Evolutionary conservation across 305 asterid species (phyloP).

Genomic region (Fraxinus baroniana): DNA sequence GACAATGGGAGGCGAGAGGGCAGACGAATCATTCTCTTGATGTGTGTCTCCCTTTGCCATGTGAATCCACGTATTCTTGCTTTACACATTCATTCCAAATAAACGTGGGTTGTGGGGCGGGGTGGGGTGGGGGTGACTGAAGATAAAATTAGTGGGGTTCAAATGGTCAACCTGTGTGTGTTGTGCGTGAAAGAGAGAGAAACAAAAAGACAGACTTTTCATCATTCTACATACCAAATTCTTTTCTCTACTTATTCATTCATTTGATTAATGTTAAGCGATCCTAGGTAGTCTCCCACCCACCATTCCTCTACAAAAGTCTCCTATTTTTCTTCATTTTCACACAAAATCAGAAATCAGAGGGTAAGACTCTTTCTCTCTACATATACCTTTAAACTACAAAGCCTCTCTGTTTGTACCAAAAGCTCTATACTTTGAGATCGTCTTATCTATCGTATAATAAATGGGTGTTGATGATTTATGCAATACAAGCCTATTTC

Average conservation of each 20-base stretch:
- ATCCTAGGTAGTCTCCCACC: conserved; percentile 37
- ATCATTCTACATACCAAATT: conserved; percentile 45
- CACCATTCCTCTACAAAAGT: conserved; percentile 36
- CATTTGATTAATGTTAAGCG: conserved; percentile 56
- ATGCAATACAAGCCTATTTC: conserved; percentile 58
- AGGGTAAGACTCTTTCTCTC: conserved; percentile 17
- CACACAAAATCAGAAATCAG: conserved; percentile 9
- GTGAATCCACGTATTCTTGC: conserved; percentile 54
- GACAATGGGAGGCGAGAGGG: conserved; percentile 44
- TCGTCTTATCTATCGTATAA: background rate
- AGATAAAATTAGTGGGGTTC: conserved; percentile 44
- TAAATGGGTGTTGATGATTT: conserved; percentile 73
- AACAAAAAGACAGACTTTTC: conserved; percentile 31
- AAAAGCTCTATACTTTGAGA: background rate
- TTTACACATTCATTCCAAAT: conserved; percentile 19
- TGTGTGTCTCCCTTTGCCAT: conserved; percentile 46
- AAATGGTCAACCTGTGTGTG: conserved; percentile 54
- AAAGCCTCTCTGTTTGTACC: background rate
- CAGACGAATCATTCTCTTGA: conserved; percentile 47
- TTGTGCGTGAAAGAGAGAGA: conserved; percentile 7
- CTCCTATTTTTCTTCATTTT: conserved; percentile 34
- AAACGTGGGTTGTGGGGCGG: conserved; percentile 7
- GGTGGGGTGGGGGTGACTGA: conserved; percentile 21
- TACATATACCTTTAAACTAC: conserved; percentile 14
- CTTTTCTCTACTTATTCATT: conserved; percentile 46